Evolutionary conservation across 2,329 filamentous ascomycete species (phyloP), one percentile per base, ranked within the genome.

Genomic region (Diaporthe destruens): DNA sequence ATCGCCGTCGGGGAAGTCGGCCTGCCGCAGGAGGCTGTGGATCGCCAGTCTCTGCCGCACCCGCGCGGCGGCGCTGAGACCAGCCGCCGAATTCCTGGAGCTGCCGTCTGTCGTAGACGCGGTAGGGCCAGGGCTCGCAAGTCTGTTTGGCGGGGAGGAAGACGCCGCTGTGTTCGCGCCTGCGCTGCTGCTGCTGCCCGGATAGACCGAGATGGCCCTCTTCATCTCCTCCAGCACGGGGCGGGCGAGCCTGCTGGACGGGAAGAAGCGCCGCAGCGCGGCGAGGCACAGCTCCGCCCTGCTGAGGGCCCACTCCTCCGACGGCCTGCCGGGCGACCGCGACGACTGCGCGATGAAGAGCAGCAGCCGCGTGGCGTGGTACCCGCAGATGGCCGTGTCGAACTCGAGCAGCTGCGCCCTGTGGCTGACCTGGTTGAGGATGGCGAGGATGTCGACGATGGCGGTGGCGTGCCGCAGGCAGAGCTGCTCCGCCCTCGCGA

Each of bases 1-100:
- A 2, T 78, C 77, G 4, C 74, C 76, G 20, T 79, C 76, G 20
- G 74, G 69, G 59, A 80, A 80, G 11, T 75, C 75, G 3, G 78
- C 77, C 67, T 77, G 76, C 9, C 77, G 71, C 11, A 80, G 71
- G 1, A 80, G 74, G 51, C 79, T 80, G 56, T 80, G 79, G 2
- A 80, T 77, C 0, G 78, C 78, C 36, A 80, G 67, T 23, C 76
- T 67, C 66, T 79, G 75, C 47, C 77, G 70, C 4, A 75, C 75
- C 23, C 74, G 74, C 9, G 76, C 78, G 6, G 75, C 77, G 18
- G 75, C 70, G 12, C 76, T 76, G 1, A 79, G 72, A 9, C 71
- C 59, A 14, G 56, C 54, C 4, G 47, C 32, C 2, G 42, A 47
- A 3, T 72, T 66, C 7, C 47, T 25, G n/a, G n/a, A 1, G 11